Percentiles rank a stretch among this genome's conserved stretches.
Evolutionary conservation across 208 protist species (phyloP).

Genomic region (Acanthamoeba culbertsoni): DNA sequence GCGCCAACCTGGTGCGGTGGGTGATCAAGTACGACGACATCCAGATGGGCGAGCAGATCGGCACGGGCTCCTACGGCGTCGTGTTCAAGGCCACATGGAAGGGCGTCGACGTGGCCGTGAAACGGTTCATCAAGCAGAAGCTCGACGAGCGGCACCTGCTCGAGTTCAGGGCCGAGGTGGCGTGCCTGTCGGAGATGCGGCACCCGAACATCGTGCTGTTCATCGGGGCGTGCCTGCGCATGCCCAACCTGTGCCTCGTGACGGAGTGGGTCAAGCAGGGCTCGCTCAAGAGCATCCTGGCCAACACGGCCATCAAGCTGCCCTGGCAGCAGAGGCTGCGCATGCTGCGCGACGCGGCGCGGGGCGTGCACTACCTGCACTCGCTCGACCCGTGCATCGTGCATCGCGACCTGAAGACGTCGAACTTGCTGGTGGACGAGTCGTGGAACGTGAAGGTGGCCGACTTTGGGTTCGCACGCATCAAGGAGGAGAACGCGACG

Average conservation of each 20-base stretch:
- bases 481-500: conserved; percentile 2
- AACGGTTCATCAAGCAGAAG: conserved; percentile 45
- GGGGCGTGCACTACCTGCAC: background rate
- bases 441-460: conserved; percentile 34
- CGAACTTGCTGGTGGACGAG: conserved; percentile 45
- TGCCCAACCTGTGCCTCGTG: conserved; percentile 8
- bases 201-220: conserved; percentile 43
- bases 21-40: conserved; percentile 3
- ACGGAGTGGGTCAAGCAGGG: conserved; percentile 34
- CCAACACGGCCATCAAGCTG: background rate
- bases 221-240: background rate
- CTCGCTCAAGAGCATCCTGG: background rate
- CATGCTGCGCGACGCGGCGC: background rate
- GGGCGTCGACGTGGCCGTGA: conserved; percentile 49
- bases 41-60: conserved; percentile 1
- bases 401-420: conserved; percentile 21
- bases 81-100: conserved; percentile 28
- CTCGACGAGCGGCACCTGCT: conserved; percentile 15
- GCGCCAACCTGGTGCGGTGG: background rate
- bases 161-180: conserved; percentile 20
- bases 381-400: background rate
- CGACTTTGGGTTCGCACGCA: conserved; percentile 13
- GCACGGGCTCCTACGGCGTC: background rate
- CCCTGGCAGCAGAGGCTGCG: background rate
- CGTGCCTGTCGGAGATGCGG: background rate